These are phyloP conservation scores for Eucalyptus lansdowneana DNA, from an alignment of 345 rosid species.

Conservation along the genomic window DNA sequence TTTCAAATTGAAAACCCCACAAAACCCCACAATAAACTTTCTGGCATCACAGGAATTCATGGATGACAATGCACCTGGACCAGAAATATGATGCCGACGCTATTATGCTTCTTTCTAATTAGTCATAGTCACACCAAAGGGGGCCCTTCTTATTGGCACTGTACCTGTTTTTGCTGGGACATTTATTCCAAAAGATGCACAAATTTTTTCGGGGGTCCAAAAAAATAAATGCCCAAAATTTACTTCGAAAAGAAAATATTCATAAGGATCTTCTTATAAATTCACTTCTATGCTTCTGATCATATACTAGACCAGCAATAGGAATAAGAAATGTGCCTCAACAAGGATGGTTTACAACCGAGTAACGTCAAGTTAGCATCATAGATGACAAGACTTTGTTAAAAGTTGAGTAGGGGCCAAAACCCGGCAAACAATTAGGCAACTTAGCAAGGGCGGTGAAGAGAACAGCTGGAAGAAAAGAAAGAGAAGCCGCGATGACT, in stretches of 20 bases:
- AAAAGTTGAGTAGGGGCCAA: neutral
- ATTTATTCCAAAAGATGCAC: neutral
- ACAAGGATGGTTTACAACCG: neutral
- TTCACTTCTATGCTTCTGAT: neutral
- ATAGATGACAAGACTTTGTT: neutral
- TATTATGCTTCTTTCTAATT: neutral
- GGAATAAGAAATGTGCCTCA: neutral
- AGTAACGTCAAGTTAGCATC: neutral
- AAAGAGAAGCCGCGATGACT: neutral
- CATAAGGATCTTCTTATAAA: neutral
- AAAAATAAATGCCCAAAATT: neutral
- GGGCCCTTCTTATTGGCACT: neutral
- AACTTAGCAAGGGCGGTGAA: constrained; percentile 6
- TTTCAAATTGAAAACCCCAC: neutral
- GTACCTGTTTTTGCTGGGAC: neutral
- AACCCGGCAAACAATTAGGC: neutral
- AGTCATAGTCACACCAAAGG: neutral
- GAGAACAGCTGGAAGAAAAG: neutral
- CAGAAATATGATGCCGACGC: neutral
- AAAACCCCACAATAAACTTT: neutral
- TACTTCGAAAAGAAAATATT: neutral
- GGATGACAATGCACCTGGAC: neutral
- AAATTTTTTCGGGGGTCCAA: neutral
- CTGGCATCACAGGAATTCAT: neutral
- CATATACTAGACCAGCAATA: neutral